Percentiles rank a stretch among this genome's conserved stretches.
phyloP scores from a whole-genome alignment of 208 protist genomes.

The Trypanosoma conorhini region DNA sequence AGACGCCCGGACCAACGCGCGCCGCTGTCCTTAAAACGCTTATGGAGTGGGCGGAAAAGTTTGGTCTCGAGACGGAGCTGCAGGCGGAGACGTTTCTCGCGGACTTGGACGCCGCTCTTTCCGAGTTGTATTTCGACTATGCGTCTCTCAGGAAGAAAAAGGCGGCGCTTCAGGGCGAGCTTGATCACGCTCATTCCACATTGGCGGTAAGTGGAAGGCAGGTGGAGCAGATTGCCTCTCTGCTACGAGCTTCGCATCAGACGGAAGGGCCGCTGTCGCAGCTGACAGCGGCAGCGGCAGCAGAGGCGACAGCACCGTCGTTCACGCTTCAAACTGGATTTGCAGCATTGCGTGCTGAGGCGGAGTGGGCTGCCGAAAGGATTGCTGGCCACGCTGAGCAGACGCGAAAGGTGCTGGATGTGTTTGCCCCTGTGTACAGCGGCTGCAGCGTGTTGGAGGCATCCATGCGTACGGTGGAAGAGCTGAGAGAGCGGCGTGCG shows the following conservation, averaged over 20 bases:
- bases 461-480: conserved; percentile 8
- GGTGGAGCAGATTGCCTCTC: neutral
- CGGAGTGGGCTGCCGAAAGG: conserved; percentile 12
- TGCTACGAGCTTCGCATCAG: conserved; percentile 1
- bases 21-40: conserved; percentile 9
- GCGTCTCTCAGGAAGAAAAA: conserved; percentile 10
- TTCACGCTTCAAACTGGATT: neutral
- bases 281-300: neutral
- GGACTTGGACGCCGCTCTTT: neutral
- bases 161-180: neutral
- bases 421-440: conserved; percentile 14
- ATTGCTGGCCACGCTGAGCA: conserved; percentile 2
- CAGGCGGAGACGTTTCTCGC: conserved; percentile 7
- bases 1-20: conserved; percentile 16
- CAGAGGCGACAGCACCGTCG: neutral
- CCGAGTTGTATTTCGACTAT: conserved; percentile 1
- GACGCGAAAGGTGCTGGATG: conserved; percentile 10
- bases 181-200: neutral
- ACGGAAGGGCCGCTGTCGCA: neutral
- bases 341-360: conserved; percentile 8
- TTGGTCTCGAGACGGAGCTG: conserved; percentile 5
- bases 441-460: conserved; percentile 17
- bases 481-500: conserved; percentile 6
- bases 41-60: neutral
- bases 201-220: neutral